These are phyloP conservation scores for Dioscorea alata DNA, from an alignment of 106 monocot genomes.

Conservation along the genomic window DNA sequence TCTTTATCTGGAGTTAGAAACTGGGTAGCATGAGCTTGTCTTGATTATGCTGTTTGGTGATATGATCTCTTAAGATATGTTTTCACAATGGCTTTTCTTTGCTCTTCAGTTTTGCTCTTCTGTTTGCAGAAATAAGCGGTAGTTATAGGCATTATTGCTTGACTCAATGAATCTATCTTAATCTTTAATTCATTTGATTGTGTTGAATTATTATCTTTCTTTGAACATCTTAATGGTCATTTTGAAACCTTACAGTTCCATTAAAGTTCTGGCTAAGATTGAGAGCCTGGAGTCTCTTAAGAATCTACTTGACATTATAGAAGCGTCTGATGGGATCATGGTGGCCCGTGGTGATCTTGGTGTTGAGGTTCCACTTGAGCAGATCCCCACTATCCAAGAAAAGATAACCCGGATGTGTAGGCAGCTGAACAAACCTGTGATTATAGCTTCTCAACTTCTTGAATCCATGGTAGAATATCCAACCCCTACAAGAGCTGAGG, in stretches of 20 bases:
- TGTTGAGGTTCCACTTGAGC: conserved; percentile 47
- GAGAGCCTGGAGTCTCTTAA: conserved; percentile 47
- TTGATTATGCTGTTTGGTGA: too few species aligned
- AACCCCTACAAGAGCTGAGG: conserved; percentile 57
- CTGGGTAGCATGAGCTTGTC: too few species aligned
- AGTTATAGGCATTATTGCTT: too few species aligned
- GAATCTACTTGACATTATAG: conserved; percentile 44
- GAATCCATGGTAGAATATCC: conserved; percentile 60
- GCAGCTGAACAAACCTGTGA: conserved; percentile 55
- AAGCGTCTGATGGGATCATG: conserved; percentile 59
- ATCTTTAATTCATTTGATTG: too few species aligned
- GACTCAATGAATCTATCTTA: too few species aligned
- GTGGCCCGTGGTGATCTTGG: conserved; percentile 61
- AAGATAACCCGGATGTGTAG: conserved; percentile 31
- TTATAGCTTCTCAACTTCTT: conserved; percentile 63
- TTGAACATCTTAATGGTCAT: too few species aligned
- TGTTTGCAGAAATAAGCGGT: too few species aligned
- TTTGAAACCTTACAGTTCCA: conserved; percentile 12
- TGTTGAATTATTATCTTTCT: too few species aligned
- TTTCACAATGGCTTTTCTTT: too few species aligned
- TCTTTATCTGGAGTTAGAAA: too few species aligned
- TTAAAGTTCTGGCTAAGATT: conserved; percentile 48
- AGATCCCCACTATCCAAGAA: conserved; percentile 46
- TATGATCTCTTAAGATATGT: too few species aligned
- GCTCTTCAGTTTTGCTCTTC: too few species aligned